These are phyloP conservation scores for Colletotrichum sp. DNA, from an alignment of 2,329 filamentous ascomycete species.

Conservation along the genomic window DNA sequence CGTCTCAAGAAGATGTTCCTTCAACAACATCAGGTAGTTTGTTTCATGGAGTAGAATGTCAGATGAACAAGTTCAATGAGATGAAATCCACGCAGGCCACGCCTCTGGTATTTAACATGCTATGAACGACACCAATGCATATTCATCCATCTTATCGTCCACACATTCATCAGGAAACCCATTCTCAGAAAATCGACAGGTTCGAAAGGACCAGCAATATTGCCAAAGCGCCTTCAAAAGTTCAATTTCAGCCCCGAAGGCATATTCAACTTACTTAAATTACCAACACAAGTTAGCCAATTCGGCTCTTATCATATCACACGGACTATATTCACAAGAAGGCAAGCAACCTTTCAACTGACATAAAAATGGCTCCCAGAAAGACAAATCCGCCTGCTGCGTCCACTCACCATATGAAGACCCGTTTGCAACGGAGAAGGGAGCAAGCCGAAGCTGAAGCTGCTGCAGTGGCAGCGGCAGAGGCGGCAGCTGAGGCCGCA, in stretches of 20 bases:
- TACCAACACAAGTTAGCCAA: background rate
- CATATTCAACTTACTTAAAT: accelerated
- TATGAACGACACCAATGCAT: background rate
- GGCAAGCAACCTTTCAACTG: background rate
- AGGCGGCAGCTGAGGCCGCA: background rate
- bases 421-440: background rate
- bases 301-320: background rate
- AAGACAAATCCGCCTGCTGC: background rate
- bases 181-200: background rate
- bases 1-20: background rate
- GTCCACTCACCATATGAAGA: background rate
- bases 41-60: background rate
- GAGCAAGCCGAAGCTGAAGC: background rate
- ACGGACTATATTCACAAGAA: accelerated
- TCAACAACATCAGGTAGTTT: background rate
- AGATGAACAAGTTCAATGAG: background rate
- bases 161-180: background rate
- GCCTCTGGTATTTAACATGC: background rate
- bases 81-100: background rate
- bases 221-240: background rate
- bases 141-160: background rate
- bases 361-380: background rate
- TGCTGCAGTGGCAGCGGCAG: background rate
- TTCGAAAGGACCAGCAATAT: background rate
- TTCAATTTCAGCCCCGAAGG: background rate